Evolutionary conservation across 208 protist species (phyloP).

Genomic region (Angomonas ambiguus): DNA sequence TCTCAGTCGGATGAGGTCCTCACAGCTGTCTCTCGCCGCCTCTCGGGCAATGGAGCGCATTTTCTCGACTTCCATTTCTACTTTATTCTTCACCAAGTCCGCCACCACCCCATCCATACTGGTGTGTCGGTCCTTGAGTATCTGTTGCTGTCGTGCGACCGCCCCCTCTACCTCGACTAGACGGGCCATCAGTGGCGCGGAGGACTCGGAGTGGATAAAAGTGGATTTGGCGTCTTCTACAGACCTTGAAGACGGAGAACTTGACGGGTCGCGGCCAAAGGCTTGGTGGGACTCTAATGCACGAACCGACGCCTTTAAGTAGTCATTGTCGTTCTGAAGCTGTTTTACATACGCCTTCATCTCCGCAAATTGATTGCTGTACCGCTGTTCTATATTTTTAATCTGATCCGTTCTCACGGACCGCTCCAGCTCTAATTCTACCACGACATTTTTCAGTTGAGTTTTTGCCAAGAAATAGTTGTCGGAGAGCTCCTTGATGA

Average conservation of each 20-base stretch:
- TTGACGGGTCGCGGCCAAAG: not conserved
- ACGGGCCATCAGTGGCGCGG: conserved; percentile 16
- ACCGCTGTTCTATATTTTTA: conserved; percentile 37
- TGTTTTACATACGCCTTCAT: conserved; percentile 48
- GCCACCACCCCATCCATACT: conserved; percentile 26
- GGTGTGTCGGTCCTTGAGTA: conserved; percentile 44
- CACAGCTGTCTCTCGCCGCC: conserved; percentile 49
- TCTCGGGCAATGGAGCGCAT: conserved; percentile 72
- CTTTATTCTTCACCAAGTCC: conserved; percentile 48
- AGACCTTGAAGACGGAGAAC: not conserved
- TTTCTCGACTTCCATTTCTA: conserved; percentile 58
- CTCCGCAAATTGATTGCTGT: conserved; percentile 41
- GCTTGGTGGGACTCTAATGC: conserved; percentile 42
- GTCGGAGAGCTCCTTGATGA: conserved; percentile 12
- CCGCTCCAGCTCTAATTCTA: conserved; percentile 74
- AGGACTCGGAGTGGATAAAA: not conserved
- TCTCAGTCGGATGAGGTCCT: conserved; percentile 57
- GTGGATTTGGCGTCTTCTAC: conserved; percentile 8
- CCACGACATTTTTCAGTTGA: conserved; percentile 43
- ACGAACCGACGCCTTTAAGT: conserved; percentile 44
- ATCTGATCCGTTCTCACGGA: conserved; percentile 50
- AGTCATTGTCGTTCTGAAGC: conserved; percentile 53
- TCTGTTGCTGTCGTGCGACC: conserved; percentile 37
- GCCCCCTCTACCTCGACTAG: conserved; percentile 52
- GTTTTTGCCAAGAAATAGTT: conserved; percentile 27